These are phyloP conservation scores for Cytospora piceicola DNA, from an alignment of 2,329 filamentous ascomycete genomes.

Conservation along the genomic window DNA sequence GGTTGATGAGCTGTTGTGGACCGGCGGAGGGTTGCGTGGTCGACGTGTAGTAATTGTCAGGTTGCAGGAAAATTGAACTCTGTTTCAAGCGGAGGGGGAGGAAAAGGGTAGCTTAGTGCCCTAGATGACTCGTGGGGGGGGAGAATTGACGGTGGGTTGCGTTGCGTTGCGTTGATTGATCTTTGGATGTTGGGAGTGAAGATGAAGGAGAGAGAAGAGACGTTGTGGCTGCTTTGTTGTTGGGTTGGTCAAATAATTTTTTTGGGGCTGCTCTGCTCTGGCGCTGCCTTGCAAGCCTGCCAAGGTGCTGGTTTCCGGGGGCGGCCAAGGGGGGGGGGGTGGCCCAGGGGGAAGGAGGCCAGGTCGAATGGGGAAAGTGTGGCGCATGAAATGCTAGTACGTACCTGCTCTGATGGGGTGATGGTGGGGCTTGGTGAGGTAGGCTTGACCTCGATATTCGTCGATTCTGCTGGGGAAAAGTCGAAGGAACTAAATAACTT, in stretches of 20 bases:
- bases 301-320: slow-evolving; percentile 23
- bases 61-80: slow-evolving; percentile 61
- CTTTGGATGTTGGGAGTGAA: slow-evolving; percentile 39
- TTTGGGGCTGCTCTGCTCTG: slow-evolving; percentile 29
- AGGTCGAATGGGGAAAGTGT: slow-evolving; percentile 25
- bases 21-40: slow-evolving; percentile 44
- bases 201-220: slow-evolving; percentile 39
- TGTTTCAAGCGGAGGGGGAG: slow-evolving; percentile 69
- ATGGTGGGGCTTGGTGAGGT: background rate
- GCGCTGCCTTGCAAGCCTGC: slow-evolving; percentile 2
- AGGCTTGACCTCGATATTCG: background rate
- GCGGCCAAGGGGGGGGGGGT: slow-evolving; percentile 21
- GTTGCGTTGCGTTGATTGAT: slow-evolving; percentile 41
- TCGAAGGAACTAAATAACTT: background rate
- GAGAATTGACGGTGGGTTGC: slow-evolving; percentile 43
- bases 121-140: slow-evolving; percentile 62
- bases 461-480: background rate
- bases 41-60: slow-evolving; percentile 47
- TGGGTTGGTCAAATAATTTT: slow-evolving; percentile 43
- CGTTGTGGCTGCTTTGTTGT: slow-evolving; percentile 37
- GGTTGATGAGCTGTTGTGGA: slow-evolving; percentile 44
- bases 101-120: slow-evolving; percentile 87
- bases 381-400: slow-evolving; percentile 25
- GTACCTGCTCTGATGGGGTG: slow-evolving; percentile 19
- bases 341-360: slow-evolving; percentile 21